These are phyloP conservation scores for Hypomyces perniciosus DNA, from an alignment of 2,329 filamentous ascomycete genomes.

Conservation along the genomic window DNA sequence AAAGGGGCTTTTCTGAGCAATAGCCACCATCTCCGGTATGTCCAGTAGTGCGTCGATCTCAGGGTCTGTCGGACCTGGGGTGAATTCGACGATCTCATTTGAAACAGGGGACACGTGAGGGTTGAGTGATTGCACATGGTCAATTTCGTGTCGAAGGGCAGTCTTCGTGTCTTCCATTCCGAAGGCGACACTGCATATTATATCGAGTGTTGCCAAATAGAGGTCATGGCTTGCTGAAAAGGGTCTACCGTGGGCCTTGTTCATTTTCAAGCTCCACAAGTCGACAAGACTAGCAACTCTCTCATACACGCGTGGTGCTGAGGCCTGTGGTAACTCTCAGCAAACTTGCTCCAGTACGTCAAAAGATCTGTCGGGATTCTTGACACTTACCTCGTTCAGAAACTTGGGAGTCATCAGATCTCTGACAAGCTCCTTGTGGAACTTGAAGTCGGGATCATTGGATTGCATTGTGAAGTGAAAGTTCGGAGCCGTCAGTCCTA, in stretches of 20 bases:
- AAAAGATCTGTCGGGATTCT: background rate
- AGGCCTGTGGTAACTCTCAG: constrained; percentile 22
- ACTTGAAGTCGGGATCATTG: constrained; percentile 26
- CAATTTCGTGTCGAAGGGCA: constrained; percentile 14
- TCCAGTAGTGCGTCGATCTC: constrained; percentile 20
- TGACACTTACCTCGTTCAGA: constrained; percentile 21
- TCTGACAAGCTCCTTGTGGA: constrained; percentile 27
- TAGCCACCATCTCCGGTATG: constrained; percentile 21
- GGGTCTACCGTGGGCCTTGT: constrained; percentile 22
- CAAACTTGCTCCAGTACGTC: too few species aligned
- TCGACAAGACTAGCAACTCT: constrained; percentile 25
- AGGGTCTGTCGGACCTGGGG: constrained; percentile 12
- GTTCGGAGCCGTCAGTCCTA: constrained; percentile 20
- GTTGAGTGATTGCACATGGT: constrained; percentile 8
- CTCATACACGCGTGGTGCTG: constrained; percentile 29
- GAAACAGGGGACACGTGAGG: background rate
- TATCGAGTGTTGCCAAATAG: constrained; percentile 27
- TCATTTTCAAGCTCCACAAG: constrained; percentile 29
- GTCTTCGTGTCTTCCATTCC: constrained; percentile 20
- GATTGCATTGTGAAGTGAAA: constrained; percentile 31
- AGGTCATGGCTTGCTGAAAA: constrained; percentile 29
- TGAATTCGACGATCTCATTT: constrained; percentile 14
- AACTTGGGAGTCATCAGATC: constrained; percentile 34
- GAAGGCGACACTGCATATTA: constrained; percentile 31
- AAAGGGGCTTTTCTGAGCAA: constrained; percentile 20